Base-by-base conservation (phyloP, 305 asterid species). In the Fraxinus dipetala region DNA sequence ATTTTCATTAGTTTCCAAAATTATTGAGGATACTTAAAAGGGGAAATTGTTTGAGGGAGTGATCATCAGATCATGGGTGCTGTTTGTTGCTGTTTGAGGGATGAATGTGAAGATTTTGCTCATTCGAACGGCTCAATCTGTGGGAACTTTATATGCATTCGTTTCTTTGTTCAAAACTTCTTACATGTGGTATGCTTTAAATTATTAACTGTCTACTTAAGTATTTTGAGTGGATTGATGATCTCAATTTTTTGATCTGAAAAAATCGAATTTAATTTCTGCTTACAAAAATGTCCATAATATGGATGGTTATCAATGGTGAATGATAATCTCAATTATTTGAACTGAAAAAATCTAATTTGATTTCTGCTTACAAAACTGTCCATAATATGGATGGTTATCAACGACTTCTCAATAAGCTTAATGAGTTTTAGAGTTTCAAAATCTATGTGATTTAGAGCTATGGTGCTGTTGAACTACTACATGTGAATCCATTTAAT, bases 71-170 rank as follows among this genome's bases (percentile, higher is more conserved):
- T 63, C 82, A 95, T 95, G 98, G 98, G 99, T 83, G 89, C 93
- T 84, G 85, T 90, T 73, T 95, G 98, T 87, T 95, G 97, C 91
- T 94, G 97, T 87, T 88, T 91, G 86, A 90, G 90, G 86, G 93
- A 89, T 82, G 98, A 92, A 3, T 94, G 85, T 32, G 97, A 91
- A 85, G 97, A 95, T 75, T 86, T 88, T 74, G 87, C 91, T 59
- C 87, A 88, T 85, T 94, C 94, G 10, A 91, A 92, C 89, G 89
- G 92, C 91, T 83, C 95, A 28, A 34, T 88, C 31, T 91, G 86
- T 86, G 87, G 94, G 85, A 92, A 89, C 83, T 92, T 97, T 74
- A 51, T 88, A 79, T 92, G 93, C 88, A 87, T 91, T 85, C 94
- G 93, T 61, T 92, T 89, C 84, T 92, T 91, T 77, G 59, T 89